phyloP scores from a whole-genome alignment of 176 grass and related monocot genomes.

The Ensete ventricosum region DNA sequence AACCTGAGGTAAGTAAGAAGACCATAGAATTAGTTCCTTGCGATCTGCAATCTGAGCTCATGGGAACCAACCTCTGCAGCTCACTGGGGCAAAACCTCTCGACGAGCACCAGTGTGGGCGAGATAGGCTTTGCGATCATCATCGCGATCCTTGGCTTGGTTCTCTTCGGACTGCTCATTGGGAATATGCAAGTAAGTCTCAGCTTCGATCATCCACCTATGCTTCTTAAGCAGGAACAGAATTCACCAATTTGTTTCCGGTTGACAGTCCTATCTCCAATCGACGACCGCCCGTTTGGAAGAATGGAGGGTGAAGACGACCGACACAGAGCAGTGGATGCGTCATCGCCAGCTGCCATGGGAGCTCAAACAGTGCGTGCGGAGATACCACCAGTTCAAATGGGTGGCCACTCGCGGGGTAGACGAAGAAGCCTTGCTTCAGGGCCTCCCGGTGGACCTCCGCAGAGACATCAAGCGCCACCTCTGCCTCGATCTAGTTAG shows the following conservation, averaged over 20 bases:
- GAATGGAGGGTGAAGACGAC: constrained; percentile 81
- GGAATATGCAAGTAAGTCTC: constrained; percentile 90
- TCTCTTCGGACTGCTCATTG: constrained; percentile 84
- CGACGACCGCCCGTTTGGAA: constrained; percentile 79
- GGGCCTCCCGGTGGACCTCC: constrained; percentile 74
- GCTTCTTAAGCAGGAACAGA: no score
- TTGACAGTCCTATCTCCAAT: constrained; percentile 71
- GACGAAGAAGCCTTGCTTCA: constrained; percentile 71
- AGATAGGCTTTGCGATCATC: constrained; percentile 67
- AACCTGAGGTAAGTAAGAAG: constrained; percentile 53
- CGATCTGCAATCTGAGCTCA: background rate
- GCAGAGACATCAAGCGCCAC: constrained; percentile 86
- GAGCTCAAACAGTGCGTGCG: constrained; percentile 65
- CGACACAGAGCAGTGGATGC: constrained; percentile 97
- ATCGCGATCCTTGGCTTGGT: constrained; percentile 78
- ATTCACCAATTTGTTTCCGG: background rate
- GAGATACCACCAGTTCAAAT: constrained; percentile 73
- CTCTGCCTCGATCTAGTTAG: constrained; percentile 83
- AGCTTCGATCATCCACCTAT: background rate
- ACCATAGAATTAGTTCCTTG: background rate
- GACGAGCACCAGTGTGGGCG: constrained; percentile 59
- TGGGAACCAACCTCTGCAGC: constrained; percentile 23
- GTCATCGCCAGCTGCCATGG: constrained; percentile 73
- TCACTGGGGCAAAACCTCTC: constrained; percentile 80
- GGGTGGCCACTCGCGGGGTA: constrained; percentile 76